A percentile compares a stretch with the other conserved stretches of the same genome.
Evolutionary conservation across 2,329 filamentous ascomycete genomes (phyloP).

Genomic region (Hymenoscyphus albidus): DNA sequence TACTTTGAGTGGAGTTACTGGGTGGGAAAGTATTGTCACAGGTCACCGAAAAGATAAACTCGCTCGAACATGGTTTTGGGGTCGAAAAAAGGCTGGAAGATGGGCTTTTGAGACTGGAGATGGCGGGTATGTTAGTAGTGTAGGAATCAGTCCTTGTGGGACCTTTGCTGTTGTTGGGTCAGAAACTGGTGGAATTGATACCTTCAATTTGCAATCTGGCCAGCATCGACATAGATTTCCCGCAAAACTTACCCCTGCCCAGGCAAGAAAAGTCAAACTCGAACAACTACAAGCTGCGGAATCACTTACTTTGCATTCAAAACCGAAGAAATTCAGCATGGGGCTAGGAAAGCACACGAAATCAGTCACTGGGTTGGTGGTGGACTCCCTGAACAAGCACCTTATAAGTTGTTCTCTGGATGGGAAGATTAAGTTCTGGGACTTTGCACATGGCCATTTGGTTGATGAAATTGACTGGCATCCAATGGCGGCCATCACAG

Average conservation of each 20-base stretch:
- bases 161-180: slow-evolving; percentile 92
- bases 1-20: slow-evolving; percentile 72
- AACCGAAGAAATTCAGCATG: slow-evolving; percentile 26
- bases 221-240: slow-evolving; percentile 85
- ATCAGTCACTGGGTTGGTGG: slow-evolving; percentile 77
- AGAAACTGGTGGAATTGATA: slow-evolving; percentile 76
- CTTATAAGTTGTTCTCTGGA: slow-evolving; percentile 85
- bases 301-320: slow-evolving; percentile 20
- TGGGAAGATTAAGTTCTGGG: slow-evolving; percentile 96
- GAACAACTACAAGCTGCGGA: slow-evolving; percentile 48
- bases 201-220: slow-evolving; percentile 96
- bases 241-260: slow-evolving; percentile 68
- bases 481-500: slow-evolving; percentile 69
- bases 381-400: slow-evolving; percentile 84
- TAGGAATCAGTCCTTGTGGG: slow-evolving; percentile 86
- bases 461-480: slow-evolving; percentile 81
- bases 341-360: slow-evolving; percentile 72
- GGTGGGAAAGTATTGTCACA: slow-evolving; percentile 96
- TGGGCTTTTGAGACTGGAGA: slow-evolving; percentile 92
- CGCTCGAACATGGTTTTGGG: slow-evolving; percentile 98
- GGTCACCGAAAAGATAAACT: slow-evolving; percentile 81
- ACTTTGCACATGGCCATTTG: slow-evolving; percentile 79
- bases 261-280: slow-evolving; percentile 71
- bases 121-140: slow-evolving; percentile 74
- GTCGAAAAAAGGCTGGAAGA: slow-evolving; percentile 82